These are phyloP conservation scores for Leucocoprinus leucothites DNA, from an alignment of 768 basidiomycete species.

Conservation along the genomic window DNA sequence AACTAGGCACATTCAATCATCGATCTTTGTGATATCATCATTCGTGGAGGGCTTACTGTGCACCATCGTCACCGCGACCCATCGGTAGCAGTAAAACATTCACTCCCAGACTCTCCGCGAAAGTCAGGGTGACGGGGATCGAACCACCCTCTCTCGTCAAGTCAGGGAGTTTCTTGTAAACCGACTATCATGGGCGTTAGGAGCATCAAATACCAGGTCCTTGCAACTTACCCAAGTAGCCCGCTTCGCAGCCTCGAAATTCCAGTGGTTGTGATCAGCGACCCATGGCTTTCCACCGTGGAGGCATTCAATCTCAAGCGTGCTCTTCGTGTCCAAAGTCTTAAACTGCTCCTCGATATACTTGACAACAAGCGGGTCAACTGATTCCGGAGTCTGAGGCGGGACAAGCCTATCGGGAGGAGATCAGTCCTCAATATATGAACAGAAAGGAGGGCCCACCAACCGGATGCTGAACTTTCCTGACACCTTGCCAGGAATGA, in stretches of 20 bases:
- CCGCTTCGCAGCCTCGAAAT: conserved; percentile 82
- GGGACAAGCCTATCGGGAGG: conserved; percentile 64
- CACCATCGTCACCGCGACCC: conserved; percentile 93
- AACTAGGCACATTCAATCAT: conserved; percentile 39
- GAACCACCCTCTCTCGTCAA: conserved; percentile 91
- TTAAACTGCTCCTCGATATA: conserved; percentile 80
- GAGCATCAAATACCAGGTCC: neutral
- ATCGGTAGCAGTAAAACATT: conserved; percentile 90
- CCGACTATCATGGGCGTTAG: conserved; percentile 24
- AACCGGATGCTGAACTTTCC: conserved; percentile 96
- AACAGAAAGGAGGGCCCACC: conserved; percentile 17
- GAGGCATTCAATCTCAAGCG: conserved; percentile 61
- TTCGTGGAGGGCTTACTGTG: conserved; percentile 57
- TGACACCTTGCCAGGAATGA: conserved; percentile 85
- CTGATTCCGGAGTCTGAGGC: conserved; percentile 75
- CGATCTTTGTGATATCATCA: neutral
- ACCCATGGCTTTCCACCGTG: conserved; percentile 93
- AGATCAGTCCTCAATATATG: neutral
- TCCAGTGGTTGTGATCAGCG: conserved; percentile 85
- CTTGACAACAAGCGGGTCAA: conserved; percentile 65
- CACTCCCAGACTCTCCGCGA: conserved; percentile 82
- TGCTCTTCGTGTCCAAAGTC: conserved; percentile 85
- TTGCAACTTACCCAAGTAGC: conserved; percentile 64
- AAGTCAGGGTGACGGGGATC: conserved; percentile 91
- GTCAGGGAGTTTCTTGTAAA: conserved; percentile 78